These are phyloP conservation scores for Chamaecyparis obtusa DNA, from an alignment of 75 land plant genomes.

Conservation along the genomic window DNA sequence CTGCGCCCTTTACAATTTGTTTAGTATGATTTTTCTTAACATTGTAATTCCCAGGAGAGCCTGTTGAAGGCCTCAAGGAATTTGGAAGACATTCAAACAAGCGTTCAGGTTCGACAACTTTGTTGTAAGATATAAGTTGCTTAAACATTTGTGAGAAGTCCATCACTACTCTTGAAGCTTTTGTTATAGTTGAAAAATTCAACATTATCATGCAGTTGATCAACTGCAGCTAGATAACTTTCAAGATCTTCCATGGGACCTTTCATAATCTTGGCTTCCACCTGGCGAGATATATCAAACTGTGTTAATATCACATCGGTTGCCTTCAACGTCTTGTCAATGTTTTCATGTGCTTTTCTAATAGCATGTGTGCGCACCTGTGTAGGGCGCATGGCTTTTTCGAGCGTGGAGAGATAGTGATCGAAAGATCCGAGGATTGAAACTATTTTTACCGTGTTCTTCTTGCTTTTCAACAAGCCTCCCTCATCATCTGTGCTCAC, in stretches of 20 bases:
- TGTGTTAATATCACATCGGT: conserved; percentile 67
- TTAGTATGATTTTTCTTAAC: conserved; percentile 26
- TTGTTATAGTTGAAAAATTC: conserved; percentile 63
- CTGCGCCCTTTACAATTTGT: conserved; percentile 33
- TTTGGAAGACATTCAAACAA: conserved; percentile 71
- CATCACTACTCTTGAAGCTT: conserved; percentile 71
- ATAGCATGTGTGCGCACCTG: conserved; percentile 76
- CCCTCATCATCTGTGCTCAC: no score
- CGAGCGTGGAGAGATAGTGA: no score
- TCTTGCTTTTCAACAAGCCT: no score
- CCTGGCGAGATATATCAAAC: conserved; percentile 84
- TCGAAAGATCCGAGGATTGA: no score
- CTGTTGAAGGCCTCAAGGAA: conserved; percentile 45
- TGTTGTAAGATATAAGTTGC: conserved; percentile 61
- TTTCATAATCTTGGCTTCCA: conserved; percentile 71
- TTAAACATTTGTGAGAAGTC: conserved; percentile 67
- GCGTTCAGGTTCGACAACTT: conserved; percentile 76
- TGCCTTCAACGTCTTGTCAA: conserved; percentile 71
- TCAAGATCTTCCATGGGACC: conserved; percentile 83
- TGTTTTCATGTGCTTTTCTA: conserved; percentile 76
- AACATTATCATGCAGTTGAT: conserved; percentile 62
- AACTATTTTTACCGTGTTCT: no score
- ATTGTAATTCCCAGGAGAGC: conserved; percentile 31
- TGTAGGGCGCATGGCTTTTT: no score
- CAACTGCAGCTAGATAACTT: conserved; percentile 84